Evolutionary conservation across 108 stramenopile species (phyloP).

Genomic region (Nitzschia putrida): DNA sequence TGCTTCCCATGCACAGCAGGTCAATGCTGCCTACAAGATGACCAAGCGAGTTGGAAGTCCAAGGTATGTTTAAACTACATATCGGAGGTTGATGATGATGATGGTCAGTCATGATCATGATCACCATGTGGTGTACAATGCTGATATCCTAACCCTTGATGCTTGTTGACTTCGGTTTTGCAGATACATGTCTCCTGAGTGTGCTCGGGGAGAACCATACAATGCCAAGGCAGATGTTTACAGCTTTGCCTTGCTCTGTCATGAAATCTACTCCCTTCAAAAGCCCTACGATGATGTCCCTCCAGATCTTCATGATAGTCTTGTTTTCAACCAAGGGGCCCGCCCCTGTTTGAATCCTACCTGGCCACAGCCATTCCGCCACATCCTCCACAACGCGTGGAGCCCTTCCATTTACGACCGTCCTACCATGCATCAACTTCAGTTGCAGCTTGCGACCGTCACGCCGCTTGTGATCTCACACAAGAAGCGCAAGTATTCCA

Average conservation of each 20-base stretch:
- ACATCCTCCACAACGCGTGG: conserved; percentile 4
- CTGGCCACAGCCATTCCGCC: conserved; percentile 7
- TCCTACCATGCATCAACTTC: not conserved
- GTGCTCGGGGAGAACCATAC: conserved; percentile 57
- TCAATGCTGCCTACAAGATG: conserved; percentile 24
- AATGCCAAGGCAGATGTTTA: conserved; percentile 75
- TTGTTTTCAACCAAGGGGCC: conserved; percentile 23
- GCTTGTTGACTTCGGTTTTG: conserved; percentile 48
- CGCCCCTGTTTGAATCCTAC: conserved; percentile 19
- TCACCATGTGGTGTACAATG: too few relatives aligned
- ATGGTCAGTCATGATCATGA: too few relatives aligned
- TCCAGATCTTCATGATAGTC: conserved; percentile 28
- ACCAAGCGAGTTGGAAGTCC: conserved; percentile 47
- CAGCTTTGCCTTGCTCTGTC: conserved; percentile 41
- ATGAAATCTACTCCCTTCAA: conserved; percentile 32
- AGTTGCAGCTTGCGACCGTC: not conserved
- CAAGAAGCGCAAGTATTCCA: not conserved
- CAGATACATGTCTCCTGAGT: conserved; percentile 74
- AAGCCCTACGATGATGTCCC: conserved; percentile 31
- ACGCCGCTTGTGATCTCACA: not conserved
- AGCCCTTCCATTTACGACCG: not conserved
- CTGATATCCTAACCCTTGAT: too few relatives aligned
- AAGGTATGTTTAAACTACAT: too few relatives aligned
- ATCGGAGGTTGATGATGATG: too few relatives aligned
- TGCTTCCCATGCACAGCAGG: not conserved